Evolutionary conservation across 352 stramenopile genomes (phyloP).

Genomic region (Phytophthora palmivora): DNA sequence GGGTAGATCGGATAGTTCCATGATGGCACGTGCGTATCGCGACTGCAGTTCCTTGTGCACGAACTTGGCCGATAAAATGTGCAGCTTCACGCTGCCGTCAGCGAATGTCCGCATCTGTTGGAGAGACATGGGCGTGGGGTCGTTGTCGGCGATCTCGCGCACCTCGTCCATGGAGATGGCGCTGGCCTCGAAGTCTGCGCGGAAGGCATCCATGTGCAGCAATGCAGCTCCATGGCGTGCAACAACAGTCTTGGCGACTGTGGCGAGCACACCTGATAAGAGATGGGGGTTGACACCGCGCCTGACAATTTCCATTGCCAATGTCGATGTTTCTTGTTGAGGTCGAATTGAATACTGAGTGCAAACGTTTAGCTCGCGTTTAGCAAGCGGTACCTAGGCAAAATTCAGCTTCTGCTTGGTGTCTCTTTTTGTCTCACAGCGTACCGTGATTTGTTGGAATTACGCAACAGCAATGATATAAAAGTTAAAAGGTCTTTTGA

Average conservation of each 20-base stretch:
- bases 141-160: constrained; percentile 52
- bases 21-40: constrained; percentile 67
- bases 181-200: constrained; percentile 20
- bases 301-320: constrained; percentile 27
- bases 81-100: constrained; percentile 59
- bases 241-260: constrained; percentile 16
- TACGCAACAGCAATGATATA: neutral
- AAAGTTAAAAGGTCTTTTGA: neutral
- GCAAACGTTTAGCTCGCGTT: neutral
- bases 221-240: constrained; percentile 18
- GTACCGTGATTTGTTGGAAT: too few species aligned
- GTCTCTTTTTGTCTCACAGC: constrained; percentile 23
- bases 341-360: constrained; percentile 24
- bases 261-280: constrained; percentile 12
- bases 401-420: constrained; percentile 22
- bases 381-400: constrained; percentile 18
- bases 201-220: constrained; percentile 29
- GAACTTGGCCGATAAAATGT: constrained; percentile 64
- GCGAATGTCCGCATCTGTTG: constrained; percentile 81
- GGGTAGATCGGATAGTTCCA: constrained; percentile 77
- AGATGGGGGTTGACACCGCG: constrained; percentile 22
- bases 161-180: constrained; percentile 70
- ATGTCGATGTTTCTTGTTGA: neutral
- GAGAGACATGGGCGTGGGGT: constrained; percentile 71
- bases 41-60: constrained; percentile 79